Conservation (phyloP, 176 grass and related monocot species). For the Chrysopogon serrulatus region DNA sequence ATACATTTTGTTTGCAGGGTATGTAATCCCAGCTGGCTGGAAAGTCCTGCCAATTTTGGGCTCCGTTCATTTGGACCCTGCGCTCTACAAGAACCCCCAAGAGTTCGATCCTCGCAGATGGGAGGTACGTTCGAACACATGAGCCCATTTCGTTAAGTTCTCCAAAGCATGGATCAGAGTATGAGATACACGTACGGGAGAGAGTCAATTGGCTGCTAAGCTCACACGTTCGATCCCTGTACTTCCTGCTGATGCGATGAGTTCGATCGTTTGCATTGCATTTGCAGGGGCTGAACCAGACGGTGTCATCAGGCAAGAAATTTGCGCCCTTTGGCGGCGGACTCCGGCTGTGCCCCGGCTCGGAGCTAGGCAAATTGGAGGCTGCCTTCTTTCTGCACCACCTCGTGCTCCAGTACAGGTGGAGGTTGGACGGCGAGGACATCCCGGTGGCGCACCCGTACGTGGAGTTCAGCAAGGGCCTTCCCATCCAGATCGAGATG, state of each 20-base stretch:
- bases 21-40: conserved; percentile 94
- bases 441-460: conserved; percentile 75
- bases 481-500: conserved; percentile 59
- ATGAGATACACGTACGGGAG: too few species aligned
- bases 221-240: neutral
- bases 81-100: conserved; percentile 56
- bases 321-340: conserved; percentile 84
- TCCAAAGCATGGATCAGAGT: too few species aligned
- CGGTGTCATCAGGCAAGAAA: conserved; percentile 38
- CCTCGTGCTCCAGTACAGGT: conserved; percentile 81
- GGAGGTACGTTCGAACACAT: conserved; percentile 47
- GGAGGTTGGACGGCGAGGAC: conserved; percentile 64
- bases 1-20: conserved; percentile 50
- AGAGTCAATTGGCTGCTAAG: too few species aligned
- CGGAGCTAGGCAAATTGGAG: conserved; percentile 84
- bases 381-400: conserved; percentile 87
- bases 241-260: neutral
- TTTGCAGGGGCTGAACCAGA: neutral
- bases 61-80: conserved; percentile 74
- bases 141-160: too few species aligned
- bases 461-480: conserved; percentile 69
- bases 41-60: conserved; percentile 89
- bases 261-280: neutral
- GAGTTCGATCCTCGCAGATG: conserved; percentile 81
- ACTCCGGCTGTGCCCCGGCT: conserved; percentile 79